Evolutionary conservation across 192 early-diverging fungal genomes (phyloP), one percentile per base, ranked within the genome.

Genomic region (Gonapodya sp.): DNA sequence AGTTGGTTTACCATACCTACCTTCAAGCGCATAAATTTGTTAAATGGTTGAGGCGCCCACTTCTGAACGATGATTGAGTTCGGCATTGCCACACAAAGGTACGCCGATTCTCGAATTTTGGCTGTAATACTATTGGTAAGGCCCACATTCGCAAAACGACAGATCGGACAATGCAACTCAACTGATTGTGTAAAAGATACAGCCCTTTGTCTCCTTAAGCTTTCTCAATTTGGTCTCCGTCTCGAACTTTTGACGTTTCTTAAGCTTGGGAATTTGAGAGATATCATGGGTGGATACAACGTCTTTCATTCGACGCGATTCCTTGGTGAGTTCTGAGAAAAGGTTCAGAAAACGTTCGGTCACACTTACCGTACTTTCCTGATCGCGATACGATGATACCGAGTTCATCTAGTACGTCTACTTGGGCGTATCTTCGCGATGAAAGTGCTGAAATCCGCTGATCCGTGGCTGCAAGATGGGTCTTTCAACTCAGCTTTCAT

Each of bases 21-120:
- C 80, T 88, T 88, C 18, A 88, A 34, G 73, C 85, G 86, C 88
- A 90, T 88, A 75, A 90, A 90, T 72, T 84, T 88, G 80, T 89
- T 89, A 79, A 86, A 87, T 14, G 89, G 89, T 78, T 88, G 87
- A n/a, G 84, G 83, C 18, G 89, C 87, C 87, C 87, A 90, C 81
- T 86, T 86, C 83, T 86, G 74, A 1, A 89, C 81, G 2, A 84
- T 36, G 18, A 89, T 78, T 2, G 82, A 82, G 34, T 86, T 84
- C 2, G 84, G 82, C 36, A 86, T 83, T 1, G 84, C 79, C 0
- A 90, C 82, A 78, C 85, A 87, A 1, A 90, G 81, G 80, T 90
- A 86, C n/a, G 82, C 79, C 2, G 84, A 85, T 18, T 79, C 80
- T 0, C 82, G 75, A 18, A 78, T 79, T 18, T 81, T 75, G 1